Conservation (phyloP, 225 moss, liverwort and hornwort genomes). For the Polytrichum formosum region DNA sequence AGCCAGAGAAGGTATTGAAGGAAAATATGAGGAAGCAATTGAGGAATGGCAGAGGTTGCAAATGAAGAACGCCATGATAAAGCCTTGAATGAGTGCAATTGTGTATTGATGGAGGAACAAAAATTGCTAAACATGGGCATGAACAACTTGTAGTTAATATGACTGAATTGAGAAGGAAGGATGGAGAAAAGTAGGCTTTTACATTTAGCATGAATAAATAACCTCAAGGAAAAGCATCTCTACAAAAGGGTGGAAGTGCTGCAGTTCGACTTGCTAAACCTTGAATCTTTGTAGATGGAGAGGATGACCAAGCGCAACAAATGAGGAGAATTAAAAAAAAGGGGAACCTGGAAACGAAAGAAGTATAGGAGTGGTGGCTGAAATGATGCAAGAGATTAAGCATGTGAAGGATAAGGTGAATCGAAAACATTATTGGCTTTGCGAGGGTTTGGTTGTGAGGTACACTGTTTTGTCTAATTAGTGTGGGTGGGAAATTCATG, state of each 20-base stretch:
- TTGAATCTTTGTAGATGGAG: background rate
- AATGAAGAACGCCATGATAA: constrained; percentile 28
- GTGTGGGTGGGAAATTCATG: too few relatives aligned
- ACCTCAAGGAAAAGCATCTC: background rate
- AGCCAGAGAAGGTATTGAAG: constrained; percentile 36
- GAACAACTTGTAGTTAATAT: too few relatives aligned
- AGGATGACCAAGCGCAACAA: background rate
- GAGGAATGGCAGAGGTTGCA: constrained; percentile 33
- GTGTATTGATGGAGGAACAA: too few relatives aligned
- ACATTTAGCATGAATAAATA: constrained; percentile 15
- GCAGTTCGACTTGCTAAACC: background rate
- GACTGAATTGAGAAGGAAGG: background rate
- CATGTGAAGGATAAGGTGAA: constrained; percentile 34
- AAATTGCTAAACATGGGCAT: too few relatives aligned
- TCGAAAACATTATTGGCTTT: constrained; percentile 47
- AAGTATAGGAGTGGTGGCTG: constrained; percentile 9
- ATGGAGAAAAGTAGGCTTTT: constrained; percentile 32
- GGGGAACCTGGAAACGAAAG: constrained; percentile 6
- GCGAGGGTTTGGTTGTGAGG: constrained; percentile 39
- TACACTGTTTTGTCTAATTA: too few relatives aligned
- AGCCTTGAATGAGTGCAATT: too few relatives aligned
- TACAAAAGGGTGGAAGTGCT: background rate
- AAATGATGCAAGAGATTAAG: constrained; percentile 40
- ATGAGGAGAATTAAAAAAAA: background rate
- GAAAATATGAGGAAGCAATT: constrained; percentile 33